Evolutionary conservation across 163 green algal species (phyloP).

Genomic region (Dunaliella salina): DNA sequence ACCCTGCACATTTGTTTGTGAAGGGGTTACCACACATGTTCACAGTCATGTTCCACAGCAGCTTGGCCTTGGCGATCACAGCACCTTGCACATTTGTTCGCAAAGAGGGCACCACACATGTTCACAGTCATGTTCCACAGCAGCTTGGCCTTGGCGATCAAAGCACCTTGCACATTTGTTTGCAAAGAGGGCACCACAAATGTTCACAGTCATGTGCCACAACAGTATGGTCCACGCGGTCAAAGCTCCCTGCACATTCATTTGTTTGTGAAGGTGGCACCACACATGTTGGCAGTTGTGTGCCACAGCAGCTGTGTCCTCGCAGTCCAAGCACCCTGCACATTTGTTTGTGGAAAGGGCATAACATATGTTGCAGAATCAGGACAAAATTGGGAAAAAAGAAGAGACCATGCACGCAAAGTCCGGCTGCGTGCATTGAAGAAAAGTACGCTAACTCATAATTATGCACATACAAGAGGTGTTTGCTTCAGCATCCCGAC

Average conservation of each 20-base stretch:
- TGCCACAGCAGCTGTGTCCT: neutral
- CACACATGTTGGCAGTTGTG: no score
- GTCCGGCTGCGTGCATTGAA: no score
- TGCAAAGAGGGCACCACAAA: conserved; percentile 90
- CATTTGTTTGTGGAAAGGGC: no score
- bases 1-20: conserved; percentile 47
- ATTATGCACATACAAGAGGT: no score
- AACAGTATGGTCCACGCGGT: conserved; percentile 83
- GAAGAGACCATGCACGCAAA: no score
- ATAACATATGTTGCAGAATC: conserved; percentile 98
- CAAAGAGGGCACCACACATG: conserved; percentile 96
- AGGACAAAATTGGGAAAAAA: no score
- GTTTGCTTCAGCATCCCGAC: no score
- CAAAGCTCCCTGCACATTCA: conserved; percentile 77
- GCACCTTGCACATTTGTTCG: neutral
- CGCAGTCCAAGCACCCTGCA: neutral
- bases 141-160: conserved; percentile 84
- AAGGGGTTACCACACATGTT: no score
- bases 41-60: no score
- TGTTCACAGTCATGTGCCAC: conserved; percentile 79
- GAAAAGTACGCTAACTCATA: no score
- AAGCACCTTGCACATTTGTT: conserved; percentile 73
- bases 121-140: conserved; percentile 86
- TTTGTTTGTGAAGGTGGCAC: neutral
- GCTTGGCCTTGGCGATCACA: neutral